Conservation (phyloP, 164 flowering plant species). For the Vitis vinifera region ASM3070453v1 NC_081817.1:1578001-1578500, state of each 20-base stretch:
- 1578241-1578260: neutral
- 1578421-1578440: neutral
- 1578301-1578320: constrained; percentile 76
- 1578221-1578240: neutral
- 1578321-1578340: constrained; percentile 76
- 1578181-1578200: neutral
- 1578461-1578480: neutral
- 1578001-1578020: too few species aligned
- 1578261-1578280: constrained; percentile 54
- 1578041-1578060: too few species aligned
- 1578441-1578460: neutral
- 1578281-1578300: constrained; percentile 89
- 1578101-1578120: too few species aligned
- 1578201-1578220: neutral
- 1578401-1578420: too few species aligned
- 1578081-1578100: too few species aligned
- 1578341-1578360: constrained; percentile 61
- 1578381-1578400: neutral
- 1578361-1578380: neutral
- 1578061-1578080: too few species aligned
- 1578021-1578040: too few species aligned
- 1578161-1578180: neutral
- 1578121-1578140: too few species aligned
- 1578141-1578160: neutral
- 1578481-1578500: too few species aligned